Base-by-base conservation (phyloP, 2,329 filamentous ascomycete genomes). In the Colletotrichum spaethianum region DNA sequence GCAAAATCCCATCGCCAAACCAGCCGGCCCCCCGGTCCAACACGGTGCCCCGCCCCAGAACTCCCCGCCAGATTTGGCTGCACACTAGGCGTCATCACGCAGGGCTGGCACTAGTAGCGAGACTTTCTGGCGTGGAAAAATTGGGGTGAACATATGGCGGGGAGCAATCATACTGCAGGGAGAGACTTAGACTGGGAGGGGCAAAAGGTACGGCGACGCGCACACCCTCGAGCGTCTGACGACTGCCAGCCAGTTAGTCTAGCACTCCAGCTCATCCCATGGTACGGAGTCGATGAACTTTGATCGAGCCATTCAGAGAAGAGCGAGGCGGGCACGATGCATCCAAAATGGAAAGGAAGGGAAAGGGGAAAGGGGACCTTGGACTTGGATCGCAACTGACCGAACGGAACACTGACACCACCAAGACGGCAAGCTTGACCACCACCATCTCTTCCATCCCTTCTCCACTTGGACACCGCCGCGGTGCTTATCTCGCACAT, bases 381-480 rank as follows among this genome's bases (percentile, higher is more conserved):
- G 60, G 38, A 36, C 42, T 72, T 11, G 33, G 48, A 53, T 40
- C n/a, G 44, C 59, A 53, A 72, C 33, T 26, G 57, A 31, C 26
- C 53, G 31, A 59, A 46, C 48, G 50, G 48, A 33, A 67, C 33
- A 71, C 28, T 33, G 57, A 57, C 55, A 42, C 53, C 2, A 63
- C 38, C 14, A 42, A 50, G 40, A 57, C 55, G 40, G 61, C 33
- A 63, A 63, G 42, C 48, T 40, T 9, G 38, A 60, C 7, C 18
- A 60, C 40, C 38, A 33, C 8, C 14, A 4, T 14, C 18, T 31
- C 48, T 44, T 31, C 67, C 64, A 38, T 44, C 44, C 53, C 42
- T 53, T 64, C 59, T 64, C 65, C 70, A 72, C 70, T 63, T 64
- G 57, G 50, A 40, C 56, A 70, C 44, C 53, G 60, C 63, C 50